Evolutionary conservation across 306 rosid species (phyloP).

Genomic region (Vigna reflexopilosa): DNA sequence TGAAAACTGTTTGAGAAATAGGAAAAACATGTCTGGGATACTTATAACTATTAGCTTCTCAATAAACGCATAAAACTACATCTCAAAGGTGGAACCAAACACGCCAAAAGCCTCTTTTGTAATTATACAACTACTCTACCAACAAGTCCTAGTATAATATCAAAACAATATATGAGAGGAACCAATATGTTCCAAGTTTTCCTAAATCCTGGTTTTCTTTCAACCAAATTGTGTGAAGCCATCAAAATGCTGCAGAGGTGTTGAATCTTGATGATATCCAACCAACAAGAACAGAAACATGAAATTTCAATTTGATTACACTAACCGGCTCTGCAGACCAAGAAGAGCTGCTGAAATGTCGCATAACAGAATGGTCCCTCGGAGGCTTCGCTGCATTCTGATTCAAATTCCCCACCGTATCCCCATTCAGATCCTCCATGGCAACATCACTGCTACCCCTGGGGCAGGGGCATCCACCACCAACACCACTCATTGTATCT

Average conservation of each 20-base stretch:
- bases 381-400: conserved; percentile 63
- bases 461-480: conserved; percentile 32
- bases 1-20: neutral
- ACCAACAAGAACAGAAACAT: neutral
- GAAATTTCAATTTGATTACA: neutral
- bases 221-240: neutral
- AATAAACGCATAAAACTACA: neutral
- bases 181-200: conserved; percentile 9
- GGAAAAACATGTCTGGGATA: neutral
- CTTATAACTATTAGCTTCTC: neutral
- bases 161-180: neutral
- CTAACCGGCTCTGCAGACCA: conserved; percentile 64
- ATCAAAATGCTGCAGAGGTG: neutral
- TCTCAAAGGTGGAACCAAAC: neutral
- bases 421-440: conserved; percentile 64
- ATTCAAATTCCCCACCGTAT: conserved; percentile 48
- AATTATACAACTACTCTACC: neutral
- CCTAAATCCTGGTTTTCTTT: conserved; percentile 24
- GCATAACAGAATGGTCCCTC: conserved; percentile 53
- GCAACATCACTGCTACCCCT: conserved; percentile 39
- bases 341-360: conserved; percentile 64
- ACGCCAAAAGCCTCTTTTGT: neutral
- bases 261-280: neutral
- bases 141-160: neutral
- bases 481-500: conserved; percentile 39